Conservation (phyloP, 1,139 yeast genomes). For the Entelexis paramagnoliae region DNA sequence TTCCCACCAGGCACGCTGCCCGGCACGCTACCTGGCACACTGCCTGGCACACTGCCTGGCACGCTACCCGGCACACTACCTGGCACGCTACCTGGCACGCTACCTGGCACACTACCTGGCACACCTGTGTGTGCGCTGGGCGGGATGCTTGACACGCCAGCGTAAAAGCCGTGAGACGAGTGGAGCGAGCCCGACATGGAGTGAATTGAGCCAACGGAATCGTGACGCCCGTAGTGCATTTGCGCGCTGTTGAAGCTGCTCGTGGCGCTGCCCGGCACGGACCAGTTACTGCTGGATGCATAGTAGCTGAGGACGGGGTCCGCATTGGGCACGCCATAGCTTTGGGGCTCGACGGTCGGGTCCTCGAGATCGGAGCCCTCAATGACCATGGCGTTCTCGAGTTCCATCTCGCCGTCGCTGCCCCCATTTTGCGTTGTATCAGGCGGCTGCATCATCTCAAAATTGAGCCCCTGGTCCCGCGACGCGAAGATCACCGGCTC, state of each 20-base stretch:
- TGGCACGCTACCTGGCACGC: neutral
- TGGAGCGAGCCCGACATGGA: neutral
- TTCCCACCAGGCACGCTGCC: conserved; percentile 4
- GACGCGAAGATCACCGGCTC: conserved; percentile 5
- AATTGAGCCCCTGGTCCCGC: conserved; percentile 7
- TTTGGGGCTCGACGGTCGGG: conserved; percentile 8
- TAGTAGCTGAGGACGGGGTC: conserved; percentile 20
- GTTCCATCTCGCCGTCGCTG: conserved; percentile 16
- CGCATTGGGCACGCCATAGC: conserved; percentile 15
- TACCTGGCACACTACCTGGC: neutral
- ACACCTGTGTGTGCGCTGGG: neutral
- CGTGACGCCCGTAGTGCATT: neutral
- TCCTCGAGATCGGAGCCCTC: conserved; percentile 24
- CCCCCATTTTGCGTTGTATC: conserved; percentile 6
- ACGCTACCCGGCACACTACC: conserved; percentile 6
- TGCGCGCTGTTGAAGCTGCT: conserved; percentile 12
- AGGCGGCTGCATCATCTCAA: conserved; percentile 9
- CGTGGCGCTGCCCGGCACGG: conserved; percentile 11
- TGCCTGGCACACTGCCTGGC: conserved; percentile 14
- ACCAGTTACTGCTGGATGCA: conserved; percentile 20
- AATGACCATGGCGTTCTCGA: conserved; percentile 23
- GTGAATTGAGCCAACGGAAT: conserved; percentile 6
- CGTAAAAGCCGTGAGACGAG: neutral
- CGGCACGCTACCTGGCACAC: conserved; percentile 3
- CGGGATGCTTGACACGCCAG: neutral